Evolutionary conservation across 169 alveolate genomes (phyloP).

Genomic region (Cryptosporidium viatorum): DNA sequence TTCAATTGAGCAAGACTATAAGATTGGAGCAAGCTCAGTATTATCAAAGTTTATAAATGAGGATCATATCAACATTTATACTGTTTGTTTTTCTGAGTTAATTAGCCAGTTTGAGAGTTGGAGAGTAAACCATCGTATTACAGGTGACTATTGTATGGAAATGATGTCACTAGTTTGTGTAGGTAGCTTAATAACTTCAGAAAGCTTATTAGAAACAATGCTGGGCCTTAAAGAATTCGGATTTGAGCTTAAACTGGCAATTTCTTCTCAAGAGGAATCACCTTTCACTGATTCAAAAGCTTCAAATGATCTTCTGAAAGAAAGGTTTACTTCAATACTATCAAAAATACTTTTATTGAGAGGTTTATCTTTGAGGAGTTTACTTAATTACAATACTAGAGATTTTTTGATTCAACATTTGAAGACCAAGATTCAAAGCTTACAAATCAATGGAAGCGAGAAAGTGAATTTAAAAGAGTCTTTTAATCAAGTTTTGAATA

Average conservation of each 20-base stretch:
- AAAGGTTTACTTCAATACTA: background rate
- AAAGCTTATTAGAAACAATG: slow-evolving; percentile 6
- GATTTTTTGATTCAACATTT: slow-evolving; percentile 37
- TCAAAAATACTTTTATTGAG: slow-evolving; percentile 7
- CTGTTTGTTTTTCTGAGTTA: slow-evolving; percentile 58
- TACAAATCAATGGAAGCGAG: background rate
- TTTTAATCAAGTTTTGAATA: background rate
- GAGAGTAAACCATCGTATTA: slow-evolving; percentile 46
- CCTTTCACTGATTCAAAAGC: background rate
- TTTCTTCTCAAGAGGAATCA: background rate
- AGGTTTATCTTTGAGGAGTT: slow-evolving; percentile 15
- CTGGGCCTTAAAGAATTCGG: background rate
- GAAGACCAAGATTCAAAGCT: slow-evolving; percentile 22
- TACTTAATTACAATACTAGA: slow-evolving; percentile 11
- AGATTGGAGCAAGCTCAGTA: background rate
- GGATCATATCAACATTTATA: slow-evolving; percentile 37
- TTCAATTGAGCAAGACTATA: background rate
- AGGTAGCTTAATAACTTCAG: slow-evolving; percentile 20
- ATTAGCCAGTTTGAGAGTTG: slow-evolving; percentile 62
- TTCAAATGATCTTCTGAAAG: background rate
- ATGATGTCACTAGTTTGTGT: slow-evolving; percentile 60
- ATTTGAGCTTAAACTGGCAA: background rate
- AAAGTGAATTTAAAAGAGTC: slow-evolving; percentile 8
- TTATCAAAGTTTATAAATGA: slow-evolving; percentile 21
- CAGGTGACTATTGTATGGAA: slow-evolving; percentile 45